Evolutionary conservation across 2,329 filamentous ascomycete genomes (phyloP).

Genomic region (Claviceps spartinae): DNA sequence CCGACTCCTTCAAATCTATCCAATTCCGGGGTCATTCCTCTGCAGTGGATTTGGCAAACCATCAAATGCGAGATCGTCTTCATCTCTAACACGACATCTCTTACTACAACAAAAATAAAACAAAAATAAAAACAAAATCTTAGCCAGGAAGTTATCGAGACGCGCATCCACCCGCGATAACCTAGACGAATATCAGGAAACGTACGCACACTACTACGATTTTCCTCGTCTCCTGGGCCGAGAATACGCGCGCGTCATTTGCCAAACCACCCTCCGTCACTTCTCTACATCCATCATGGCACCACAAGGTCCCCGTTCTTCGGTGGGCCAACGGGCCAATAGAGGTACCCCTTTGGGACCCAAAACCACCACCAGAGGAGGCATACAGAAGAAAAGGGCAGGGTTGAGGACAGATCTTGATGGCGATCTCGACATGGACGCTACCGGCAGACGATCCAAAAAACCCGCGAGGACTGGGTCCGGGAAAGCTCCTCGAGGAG

Average conservation of each 20-base stretch:
- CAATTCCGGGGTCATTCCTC: neutral
- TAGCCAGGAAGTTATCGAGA: constrained; percentile 5
- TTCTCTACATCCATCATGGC: constrained; percentile 15
- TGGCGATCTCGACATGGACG: constrained; percentile 48
- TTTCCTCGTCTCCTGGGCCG: constrained; percentile 1
- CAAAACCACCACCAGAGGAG: constrained; percentile 27
- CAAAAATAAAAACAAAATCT: neutral
- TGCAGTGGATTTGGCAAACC: neutral
- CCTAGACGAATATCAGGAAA: neutral
- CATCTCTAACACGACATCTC: neutral
- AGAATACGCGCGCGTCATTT: constrained; percentile 1
- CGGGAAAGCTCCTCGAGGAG: constrained; percentile 13
- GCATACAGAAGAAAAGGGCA: constrained; percentile 36
- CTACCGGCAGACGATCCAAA: constrained; percentile 20
- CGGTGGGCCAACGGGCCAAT: constrained; percentile 17
- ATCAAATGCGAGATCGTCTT: neutral
- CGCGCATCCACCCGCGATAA: constrained; percentile 6
- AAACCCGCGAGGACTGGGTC: constrained; percentile 16
- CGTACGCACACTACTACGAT: neutral
- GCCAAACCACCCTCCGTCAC: neutral
- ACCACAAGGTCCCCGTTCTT: constrained; percentile 18
- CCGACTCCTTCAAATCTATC: neutral
- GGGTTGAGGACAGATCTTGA: constrained; percentile 35
- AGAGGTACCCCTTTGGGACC: constrained; percentile 17
- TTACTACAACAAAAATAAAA: neutral